Evolutionary conservation across 495 filamentous ascomycete species (phyloP), one percentile per base, ranked within the genome.

Genomic region (Annulohypoxylon bovei): DNA sequence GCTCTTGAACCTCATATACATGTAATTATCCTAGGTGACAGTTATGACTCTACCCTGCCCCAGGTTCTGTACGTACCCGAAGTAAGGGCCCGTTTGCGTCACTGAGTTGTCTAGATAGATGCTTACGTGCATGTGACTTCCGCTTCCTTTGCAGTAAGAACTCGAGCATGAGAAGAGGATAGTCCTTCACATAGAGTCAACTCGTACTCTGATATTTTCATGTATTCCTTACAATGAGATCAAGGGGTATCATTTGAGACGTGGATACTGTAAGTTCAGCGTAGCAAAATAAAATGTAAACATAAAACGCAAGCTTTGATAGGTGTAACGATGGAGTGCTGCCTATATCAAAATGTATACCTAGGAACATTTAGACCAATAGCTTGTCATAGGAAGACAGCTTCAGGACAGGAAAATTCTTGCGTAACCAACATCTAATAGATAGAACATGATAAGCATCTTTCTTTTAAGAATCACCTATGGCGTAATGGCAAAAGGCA

Each of bases 11-110:
- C 20, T 49, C 23, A 49, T 20, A 6, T 27, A 49, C 44, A 27
- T 25, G 9, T 27, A 49, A 6, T 25, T 49, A 23, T 3, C 22
- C 11, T 9, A 49, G 20, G 44, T 42, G 20, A 42, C 39, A 42
- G 39, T n/a, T 42, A 37, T 30, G 28, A 30, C 28, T 16, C 37
- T 55, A 30, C 28, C 22, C 37, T 55, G 28, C 35, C 40, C 62
- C 62, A 52, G 44, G 20, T 59, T 59, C 63, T 67, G 63, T 30
- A 16, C 2, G 32, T 20, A 33, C 46, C 54, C 63, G 63, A 58
- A n/a, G 63, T 59, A 59, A 59, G 63, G 63, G 63, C 14, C 53
- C 23, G 54, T 56, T 12, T 18, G 9, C 40, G 9, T 49, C 6
- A 47, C 28, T 30, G n/a, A n/a, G 11, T 25, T 3, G 18, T 11